These are phyloP conservation scores for Globisporangium spiculum DNA, from an alignment of 352 stramenopile species.

Conservation along the genomic window DNA sequence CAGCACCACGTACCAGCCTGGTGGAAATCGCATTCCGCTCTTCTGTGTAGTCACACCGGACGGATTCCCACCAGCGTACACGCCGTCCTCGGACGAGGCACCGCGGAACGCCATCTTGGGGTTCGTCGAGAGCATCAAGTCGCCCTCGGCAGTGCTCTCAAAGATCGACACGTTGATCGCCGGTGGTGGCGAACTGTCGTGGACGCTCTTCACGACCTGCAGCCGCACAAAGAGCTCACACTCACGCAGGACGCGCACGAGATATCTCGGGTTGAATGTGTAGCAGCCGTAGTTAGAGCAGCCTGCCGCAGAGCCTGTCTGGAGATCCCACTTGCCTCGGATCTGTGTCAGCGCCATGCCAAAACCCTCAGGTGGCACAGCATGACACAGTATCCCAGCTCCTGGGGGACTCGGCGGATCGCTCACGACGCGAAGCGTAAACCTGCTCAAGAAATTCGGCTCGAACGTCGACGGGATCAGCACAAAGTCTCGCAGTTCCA, in stretches of 20 bases:
- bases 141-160: conserved; percentile 48
- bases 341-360: conserved; percentile 47
- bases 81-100: conserved; percentile 49
- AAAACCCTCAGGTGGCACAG: conserved; percentile 52
- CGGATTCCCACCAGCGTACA: conserved; percentile 54
- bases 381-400: conserved; percentile 19
- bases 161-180: conserved; percentile 80
- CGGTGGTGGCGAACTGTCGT: conserved; percentile 14
- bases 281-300: conserved; percentile 83
- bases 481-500: conserved; percentile 40
- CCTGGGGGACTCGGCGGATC: conserved; percentile 40
- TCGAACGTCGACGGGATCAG: conserved; percentile 82
- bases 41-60: conserved; percentile 51
- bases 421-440: conserved; percentile 57
- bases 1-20: conserved; percentile 71
- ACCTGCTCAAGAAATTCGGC: conserved; percentile 31
- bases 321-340: conserved; percentile 44
- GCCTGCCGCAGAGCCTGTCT: conserved; percentile 56
- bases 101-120: conserved; percentile 48
- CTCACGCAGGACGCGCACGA: conserved; percentile 53
- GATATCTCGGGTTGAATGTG: conserved; percentile 78
- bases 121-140: conserved; percentile 60
- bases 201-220: conserved; percentile 24
- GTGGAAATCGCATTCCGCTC: conserved; percentile 23
- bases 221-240: conserved; percentile 58